phyloP scores from a whole-genome alignment of 2,329 filamentous ascomycete genomes.

The Dothideomycetes sp. region DNA sequence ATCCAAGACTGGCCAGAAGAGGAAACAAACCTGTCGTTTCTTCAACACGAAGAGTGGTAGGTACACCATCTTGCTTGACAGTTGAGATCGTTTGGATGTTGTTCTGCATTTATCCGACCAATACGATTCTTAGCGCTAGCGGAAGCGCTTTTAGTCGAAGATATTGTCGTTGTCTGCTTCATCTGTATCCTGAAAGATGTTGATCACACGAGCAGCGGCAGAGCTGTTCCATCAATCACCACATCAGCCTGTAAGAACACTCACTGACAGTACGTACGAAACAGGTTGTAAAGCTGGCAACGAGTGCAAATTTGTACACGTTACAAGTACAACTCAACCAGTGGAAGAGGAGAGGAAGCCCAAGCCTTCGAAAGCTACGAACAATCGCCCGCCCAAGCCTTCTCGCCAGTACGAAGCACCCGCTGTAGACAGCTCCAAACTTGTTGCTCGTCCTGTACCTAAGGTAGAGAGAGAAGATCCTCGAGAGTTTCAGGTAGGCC shows the following conservation, averaged over 20 bases:
- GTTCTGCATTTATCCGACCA: too few species aligned
- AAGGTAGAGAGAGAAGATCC: slow-evolving; percentile 57
- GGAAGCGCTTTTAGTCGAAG: too few species aligned
- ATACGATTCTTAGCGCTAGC: too few species aligned
- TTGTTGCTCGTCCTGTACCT: slow-evolving; percentile 58
- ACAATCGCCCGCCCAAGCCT: not conserved
- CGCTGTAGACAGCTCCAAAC: slow-evolving; percentile 35
- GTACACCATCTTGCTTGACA: too few species aligned
- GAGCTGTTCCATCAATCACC: too few species aligned
- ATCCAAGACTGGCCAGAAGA: not conserved
- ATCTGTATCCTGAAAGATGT: too few species aligned
- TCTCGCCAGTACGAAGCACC: slow-evolving; percentile 23
- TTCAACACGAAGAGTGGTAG: slow-evolving; percentile 33
- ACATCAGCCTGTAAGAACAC: not conserved
- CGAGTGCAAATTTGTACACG: slow-evolving; percentile 43
- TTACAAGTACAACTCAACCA: slow-evolving; percentile 19
- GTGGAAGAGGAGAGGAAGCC: not conserved
- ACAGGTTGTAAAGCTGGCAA: slow-evolving; percentile 45
- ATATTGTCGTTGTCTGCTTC: too few species aligned
- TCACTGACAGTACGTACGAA: not conserved
- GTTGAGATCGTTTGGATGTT: too few species aligned
- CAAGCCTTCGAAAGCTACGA: slow-evolving; percentile 1
- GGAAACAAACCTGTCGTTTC: slow-evolving; percentile 29
- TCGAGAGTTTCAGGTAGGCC: slow-evolving; percentile 63
- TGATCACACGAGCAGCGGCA: too few species aligned